Base-by-base conservation (phyloP, 2,329 filamentous ascomycete genomes). In the Arthroderma sp. region DNA sequence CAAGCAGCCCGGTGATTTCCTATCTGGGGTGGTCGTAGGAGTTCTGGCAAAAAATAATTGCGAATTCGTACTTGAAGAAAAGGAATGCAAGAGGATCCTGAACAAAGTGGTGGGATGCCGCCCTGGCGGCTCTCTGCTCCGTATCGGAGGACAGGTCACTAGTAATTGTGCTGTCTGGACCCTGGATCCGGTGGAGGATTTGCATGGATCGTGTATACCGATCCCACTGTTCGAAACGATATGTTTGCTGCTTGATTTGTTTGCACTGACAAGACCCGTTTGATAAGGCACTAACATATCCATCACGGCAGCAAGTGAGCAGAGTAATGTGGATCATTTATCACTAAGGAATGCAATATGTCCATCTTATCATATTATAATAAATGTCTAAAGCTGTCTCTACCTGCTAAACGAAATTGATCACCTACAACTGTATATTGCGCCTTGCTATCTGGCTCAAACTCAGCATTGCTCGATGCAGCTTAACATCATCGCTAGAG, bases 81-180 rank as follows among this genome's bases (percentile, higher is more conserved):
- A 38, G 2, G 37, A 38, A 9, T 38, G 37, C 22, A 38, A 38
- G 3, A 10, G 10, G 22, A 38, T 27, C 2, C 22, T 38, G 37
- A 38, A 38, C 22, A 38, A 38, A 22, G 37, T 38, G 8, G 37
- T 38, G 8, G 37, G 41, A 36, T 43, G 30, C 27, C n/a, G 30
- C 15, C 8, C 41, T 10, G 31, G 31, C 9, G 15, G 33, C 30
- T 43, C 32, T 11, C 30, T 28, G 28, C 8, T 37, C 6, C 36
- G 31, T 22, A 27, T 36, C 37, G 37, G 37, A 8, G 37, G 37
- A 10, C 8, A 38, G 37, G 37, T 38, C 22, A 15, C 8, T 8
- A 38, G 37, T 22, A 38, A 38, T 27, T 38, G 37, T 38, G 37
- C 84, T 4, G 11, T 34, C 32, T 34, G 32, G 32, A 34, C 32